These are phyloP conservation scores for Hyphopichia wangnamkhiaoensis DNA, from an alignment of 1,139 yeast species.

Conservation along the genomic window DNA sequence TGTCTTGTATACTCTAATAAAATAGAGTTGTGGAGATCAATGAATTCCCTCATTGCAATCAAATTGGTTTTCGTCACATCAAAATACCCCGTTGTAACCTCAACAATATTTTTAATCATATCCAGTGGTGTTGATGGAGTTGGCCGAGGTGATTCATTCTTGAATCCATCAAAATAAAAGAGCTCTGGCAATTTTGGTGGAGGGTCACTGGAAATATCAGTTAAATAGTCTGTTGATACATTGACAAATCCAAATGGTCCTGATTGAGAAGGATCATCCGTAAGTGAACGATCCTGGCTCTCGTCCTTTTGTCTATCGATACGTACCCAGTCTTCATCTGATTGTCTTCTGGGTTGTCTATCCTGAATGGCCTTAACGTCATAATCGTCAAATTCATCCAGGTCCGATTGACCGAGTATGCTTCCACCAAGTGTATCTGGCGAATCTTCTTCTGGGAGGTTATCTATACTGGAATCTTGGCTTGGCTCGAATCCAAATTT, in stretches of 20 bases:
- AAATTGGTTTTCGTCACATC: slow-evolving; percentile 1
- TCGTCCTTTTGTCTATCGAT: no score
- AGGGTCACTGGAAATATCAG: not conserved
- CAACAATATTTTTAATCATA: not conserved
- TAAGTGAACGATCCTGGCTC: no score
- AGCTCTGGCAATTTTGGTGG: not conserved
- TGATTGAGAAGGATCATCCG: no score
- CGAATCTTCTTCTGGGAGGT: not conserved
- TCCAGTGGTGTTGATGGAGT: not conserved
- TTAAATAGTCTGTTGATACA: no score
- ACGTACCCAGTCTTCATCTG: not conserved
- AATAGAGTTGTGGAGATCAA: not conserved
- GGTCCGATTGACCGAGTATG: not conserved
- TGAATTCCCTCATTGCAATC: not conserved
- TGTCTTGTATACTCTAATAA: not conserved
- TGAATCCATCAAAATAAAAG: slow-evolving; percentile 2
- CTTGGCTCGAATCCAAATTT: no score
- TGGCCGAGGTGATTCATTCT: not conserved
- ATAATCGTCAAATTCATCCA: slow-evolving; percentile 1
- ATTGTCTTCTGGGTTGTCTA: slow-evolving; percentile 3
- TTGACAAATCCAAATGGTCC: no score
- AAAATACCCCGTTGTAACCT: not conserved
- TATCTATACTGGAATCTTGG: not conserved
- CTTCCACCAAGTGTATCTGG: slow-evolving; percentile 2
- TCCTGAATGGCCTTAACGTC: slow-evolving; percentile 9